Evolutionary conservation across 176 grass and related monocot genomes (phyloP), one percentile per base, ranked within the genome.

Genomic region (Urochloa ruziziensis): DNA sequence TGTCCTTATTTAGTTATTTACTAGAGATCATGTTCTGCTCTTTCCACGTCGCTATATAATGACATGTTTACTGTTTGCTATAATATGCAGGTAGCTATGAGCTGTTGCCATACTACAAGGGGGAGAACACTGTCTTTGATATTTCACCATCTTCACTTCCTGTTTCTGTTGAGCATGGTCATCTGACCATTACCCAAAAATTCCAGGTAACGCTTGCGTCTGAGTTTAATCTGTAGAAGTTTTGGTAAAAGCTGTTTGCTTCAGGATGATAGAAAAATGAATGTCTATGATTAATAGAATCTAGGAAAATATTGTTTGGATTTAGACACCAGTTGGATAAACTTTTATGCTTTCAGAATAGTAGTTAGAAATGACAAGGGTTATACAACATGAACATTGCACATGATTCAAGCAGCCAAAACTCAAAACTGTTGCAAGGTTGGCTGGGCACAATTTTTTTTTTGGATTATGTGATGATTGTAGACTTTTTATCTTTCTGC

Each of bases 121-220:
- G 96, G 48, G 96, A 99, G 70, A 96, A 99, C 73, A 95, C 91
- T 59, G 80, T 96, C 76, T 98, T 99, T 88, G 96, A 92, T 84
- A 86, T 99, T 68, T 99, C 93, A 56, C 96, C 96, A 33, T 67
- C 93, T 89, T 95, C 89, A 87, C 36, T 92, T 40, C 44, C 63
- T 73, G 43, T 99, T 82, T 94, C 87, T 73, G 77, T 99, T 51
- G 87, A 82, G 54, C 93, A 99, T 75, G 75, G 83, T 92, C 93
- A 99, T 79, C 37, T 90, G 68, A 87, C 67, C 56, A 73, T 99
- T 68, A 54, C 67, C 61, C 91, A 94, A 87, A 99, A 96, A 51
- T 99, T 99, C 83, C 92, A 99, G 93, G 96, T 98, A 88, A 82
- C 70, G 43, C 25, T 57, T 82, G 37, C 68, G 76, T 73, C 11